Evolutionary conservation across 352 stramenopile species (phyloP).

Genomic region (Globisporangium mamillatum): DNA sequence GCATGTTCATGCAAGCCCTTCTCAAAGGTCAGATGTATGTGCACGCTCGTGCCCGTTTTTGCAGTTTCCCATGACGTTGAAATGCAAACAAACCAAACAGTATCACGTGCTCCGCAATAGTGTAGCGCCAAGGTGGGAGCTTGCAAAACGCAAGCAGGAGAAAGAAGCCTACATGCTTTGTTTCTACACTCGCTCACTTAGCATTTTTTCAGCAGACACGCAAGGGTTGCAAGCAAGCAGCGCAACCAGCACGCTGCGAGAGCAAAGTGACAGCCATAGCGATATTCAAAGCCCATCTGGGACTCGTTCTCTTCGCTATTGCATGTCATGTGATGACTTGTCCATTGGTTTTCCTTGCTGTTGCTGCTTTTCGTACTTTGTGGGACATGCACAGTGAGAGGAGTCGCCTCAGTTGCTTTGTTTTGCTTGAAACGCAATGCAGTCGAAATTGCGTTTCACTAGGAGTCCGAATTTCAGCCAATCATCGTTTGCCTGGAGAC

Average conservation of each 20-base stretch:
- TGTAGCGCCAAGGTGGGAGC: background rate
- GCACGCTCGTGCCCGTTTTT: no score
- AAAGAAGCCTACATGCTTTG: background rate
- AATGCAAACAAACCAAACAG: background rate
- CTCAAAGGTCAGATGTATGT: no score
- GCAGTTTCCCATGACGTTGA: background rate
- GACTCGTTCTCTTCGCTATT: constrained; percentile 1
- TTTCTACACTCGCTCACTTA: background rate
- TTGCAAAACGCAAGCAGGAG: constrained; percentile 5
- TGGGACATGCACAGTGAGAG: background rate
- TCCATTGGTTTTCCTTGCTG: background rate
- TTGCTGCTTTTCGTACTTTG: constrained; percentile 6
- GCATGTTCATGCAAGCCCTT: no score
- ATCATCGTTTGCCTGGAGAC: background rate
- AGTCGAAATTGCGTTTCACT: constrained; percentile 9
- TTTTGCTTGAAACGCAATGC: constrained; percentile 12
- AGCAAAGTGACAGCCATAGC: background rate
- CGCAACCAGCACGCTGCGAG: background rate
- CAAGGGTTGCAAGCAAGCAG: background rate
- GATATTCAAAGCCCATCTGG: background rate
- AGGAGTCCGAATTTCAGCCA: background rate
- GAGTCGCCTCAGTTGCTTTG: background rate
- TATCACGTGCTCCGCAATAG: constrained; percentile 6
- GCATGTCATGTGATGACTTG: constrained; percentile 12
- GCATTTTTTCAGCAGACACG: background rate